phyloP scores from a whole-genome alignment of 148 eudicot species.

The Cornus controversa region DNA sequence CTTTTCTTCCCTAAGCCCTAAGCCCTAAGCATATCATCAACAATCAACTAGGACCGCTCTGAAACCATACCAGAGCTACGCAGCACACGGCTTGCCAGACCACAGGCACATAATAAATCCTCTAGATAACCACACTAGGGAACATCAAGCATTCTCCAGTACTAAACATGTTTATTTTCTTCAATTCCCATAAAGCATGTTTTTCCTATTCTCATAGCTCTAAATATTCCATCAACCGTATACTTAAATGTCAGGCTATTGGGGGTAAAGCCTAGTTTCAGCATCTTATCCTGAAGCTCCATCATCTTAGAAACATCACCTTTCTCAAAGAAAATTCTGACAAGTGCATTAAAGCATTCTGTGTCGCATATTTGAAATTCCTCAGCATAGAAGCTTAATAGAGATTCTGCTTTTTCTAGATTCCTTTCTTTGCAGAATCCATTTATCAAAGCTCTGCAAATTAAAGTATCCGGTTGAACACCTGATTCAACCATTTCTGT shows the following conservation, averaged over 20 bases:
- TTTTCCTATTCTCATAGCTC: slow-evolving; percentile 24
- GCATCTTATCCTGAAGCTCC: slow-evolving; percentile 73
- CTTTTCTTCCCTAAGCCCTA: background rate
- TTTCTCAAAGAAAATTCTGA: slow-evolving; percentile 43
- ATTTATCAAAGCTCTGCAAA: slow-evolving; percentile 56
- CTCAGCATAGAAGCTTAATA: slow-evolving; percentile 45
- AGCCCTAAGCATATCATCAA: background rate
- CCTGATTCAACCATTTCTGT: slow-evolving; percentile 61
- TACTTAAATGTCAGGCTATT: slow-evolving; percentile 61
- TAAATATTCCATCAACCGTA: slow-evolving; percentile 57
- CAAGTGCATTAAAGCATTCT: slow-evolving; percentile 56
- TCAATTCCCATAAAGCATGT: background rate
- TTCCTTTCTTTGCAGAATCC: slow-evolving; percentile 53
- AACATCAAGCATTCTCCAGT: background rate
- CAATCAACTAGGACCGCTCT: background rate
- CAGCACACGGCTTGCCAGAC: background rate
- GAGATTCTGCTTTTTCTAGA: slow-evolving; percentile 48
- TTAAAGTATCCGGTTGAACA: slow-evolving; percentile 43
- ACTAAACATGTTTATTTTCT: background rate
- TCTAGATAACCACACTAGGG: background rate
- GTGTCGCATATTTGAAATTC: slow-evolving; percentile 55
- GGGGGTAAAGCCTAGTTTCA: slow-evolving; percentile 66
- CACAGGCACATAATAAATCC: background rate
- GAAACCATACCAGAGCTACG: background rate
- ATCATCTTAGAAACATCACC: slow-evolving; percentile 45